Percentiles rank a stretch among this genome's conserved stretches.
These are phyloP conservation scores for Eucalyptus dawsonii DNA, from an alignment of 345 rosid genomes.

Conservation along the genomic window DNA sequence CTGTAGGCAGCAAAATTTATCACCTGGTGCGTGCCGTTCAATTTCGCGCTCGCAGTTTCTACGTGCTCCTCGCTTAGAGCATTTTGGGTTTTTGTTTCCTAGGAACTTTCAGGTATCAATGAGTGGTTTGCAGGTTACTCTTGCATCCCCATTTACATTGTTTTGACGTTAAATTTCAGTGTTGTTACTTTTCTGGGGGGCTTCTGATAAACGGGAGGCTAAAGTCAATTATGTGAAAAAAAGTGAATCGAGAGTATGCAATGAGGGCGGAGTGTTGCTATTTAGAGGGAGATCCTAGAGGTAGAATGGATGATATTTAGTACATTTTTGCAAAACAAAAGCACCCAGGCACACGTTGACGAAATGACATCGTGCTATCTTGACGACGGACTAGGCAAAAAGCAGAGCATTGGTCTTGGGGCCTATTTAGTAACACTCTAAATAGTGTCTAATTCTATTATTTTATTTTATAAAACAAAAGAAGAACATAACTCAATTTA, in stretches of 20 bases:
- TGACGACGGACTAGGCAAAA: background rate
- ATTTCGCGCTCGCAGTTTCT: background rate
- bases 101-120: background rate
- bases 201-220: background rate
- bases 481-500: fast-evolving
- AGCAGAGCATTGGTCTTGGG: background rate
- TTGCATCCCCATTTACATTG: background rate
- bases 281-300: background rate
- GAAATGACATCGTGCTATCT: fast-evolving
- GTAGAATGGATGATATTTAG: background rate
- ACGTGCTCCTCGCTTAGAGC: background rate
- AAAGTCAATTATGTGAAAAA: background rate
- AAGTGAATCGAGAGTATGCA: background rate
- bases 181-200: background rate
- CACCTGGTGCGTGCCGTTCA: slow-evolving; percentile 43
- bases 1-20: slow-evolving; percentile 78
- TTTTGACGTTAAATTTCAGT: background rate
- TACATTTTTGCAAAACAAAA: background rate
- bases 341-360: background rate
- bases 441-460: fast-evolving
- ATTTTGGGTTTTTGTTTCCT: background rate
- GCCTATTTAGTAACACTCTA: fast-evolving
- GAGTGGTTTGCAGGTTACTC: background rate
- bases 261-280: background rate
- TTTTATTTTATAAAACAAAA: fast-evolving